phyloP scores from a whole-genome alignment of 176 grass and related monocot genomes.

The Zizania latifolia region DNA sequence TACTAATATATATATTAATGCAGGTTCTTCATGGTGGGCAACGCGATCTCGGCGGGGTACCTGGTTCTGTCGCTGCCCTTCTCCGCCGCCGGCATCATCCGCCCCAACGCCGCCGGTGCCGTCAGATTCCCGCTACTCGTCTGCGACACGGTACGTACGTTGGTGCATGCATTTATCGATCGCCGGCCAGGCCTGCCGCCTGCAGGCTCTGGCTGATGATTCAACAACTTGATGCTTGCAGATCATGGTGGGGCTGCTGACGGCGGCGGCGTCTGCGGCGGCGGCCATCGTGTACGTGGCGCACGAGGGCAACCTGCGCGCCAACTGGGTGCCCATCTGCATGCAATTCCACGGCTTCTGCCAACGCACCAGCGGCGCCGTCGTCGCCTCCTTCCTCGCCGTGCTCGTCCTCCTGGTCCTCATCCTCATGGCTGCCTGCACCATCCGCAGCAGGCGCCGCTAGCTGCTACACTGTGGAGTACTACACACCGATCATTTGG shows the following conservation, averaged over 20 bases:
- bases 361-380: conserved; percentile 74
- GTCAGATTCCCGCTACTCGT: conserved; percentile 56
- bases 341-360: conserved; percentile 79
- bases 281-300: conserved; percentile 73
- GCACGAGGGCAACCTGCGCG: conserved; percentile 54
- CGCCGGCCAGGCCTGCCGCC: too few relatives aligned
- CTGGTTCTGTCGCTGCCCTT: conserved; percentile 76
- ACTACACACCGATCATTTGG: too few relatives aligned
- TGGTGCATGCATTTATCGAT: too few relatives aligned
- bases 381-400: conserved; percentile 75
- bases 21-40: conserved; percentile 66
- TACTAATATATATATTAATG: neutral
- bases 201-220: too few relatives aligned
- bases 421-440: conserved; percentile 49
- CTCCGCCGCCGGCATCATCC: conserved; percentile 41
- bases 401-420: conserved; percentile 63
- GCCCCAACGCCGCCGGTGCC: conserved; percentile 34
- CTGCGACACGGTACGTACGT: conserved; percentile 55
- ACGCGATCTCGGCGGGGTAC: conserved; percentile 62
- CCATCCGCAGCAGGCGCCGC: conserved; percentile 29
- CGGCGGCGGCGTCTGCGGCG: conserved; percentile 41
- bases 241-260: conserved; percentile 42
- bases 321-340: conserved; percentile 90
- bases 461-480: too few relatives aligned
- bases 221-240: too few relatives aligned